A percentile compares a stretch with the other conserved stretches of the same genome.
These are phyloP conservation scores for Cephaloascus albidus DNA, from an alignment of 805 yeast genomes.

Conservation along the genomic window DNA sequence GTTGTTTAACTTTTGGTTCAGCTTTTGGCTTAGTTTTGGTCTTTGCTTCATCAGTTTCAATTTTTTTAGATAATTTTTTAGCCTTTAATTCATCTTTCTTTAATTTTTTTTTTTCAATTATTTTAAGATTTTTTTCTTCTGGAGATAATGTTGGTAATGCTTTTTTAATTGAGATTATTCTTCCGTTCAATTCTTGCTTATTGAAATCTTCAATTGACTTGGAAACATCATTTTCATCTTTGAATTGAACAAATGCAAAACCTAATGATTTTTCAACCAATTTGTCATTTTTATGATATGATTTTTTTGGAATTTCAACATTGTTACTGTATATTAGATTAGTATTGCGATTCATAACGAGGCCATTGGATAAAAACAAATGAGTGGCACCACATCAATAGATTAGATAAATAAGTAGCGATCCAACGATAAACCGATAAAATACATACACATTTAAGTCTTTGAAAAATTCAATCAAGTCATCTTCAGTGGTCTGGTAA, in stretches of 20 bases:
- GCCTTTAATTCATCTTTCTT: constrained; percentile 2
- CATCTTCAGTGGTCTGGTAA: constrained; percentile 30
- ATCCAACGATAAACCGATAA: too few relatives aligned
- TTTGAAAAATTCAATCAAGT: constrained; percentile 37
- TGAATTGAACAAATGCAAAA: constrained; percentile 51
- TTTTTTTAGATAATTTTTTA: constrained; percentile 4
- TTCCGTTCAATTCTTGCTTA: constrained; percentile 32
- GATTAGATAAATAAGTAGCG: too few relatives aligned
- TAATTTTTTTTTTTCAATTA: not conserved
- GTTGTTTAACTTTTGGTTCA: constrained; percentile 7
- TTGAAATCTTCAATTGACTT: constrained; percentile 30
- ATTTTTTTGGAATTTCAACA: constrained; percentile 44
- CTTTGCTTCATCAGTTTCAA: constrained; percentile 4
- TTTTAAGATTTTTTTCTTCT: constrained; percentile 4
- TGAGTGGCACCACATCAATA: not conserved
- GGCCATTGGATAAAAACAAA: not conserved
- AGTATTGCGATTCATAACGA: too few relatives aligned
- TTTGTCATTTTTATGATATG: constrained; percentile 19
- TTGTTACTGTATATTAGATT: constrained; percentile 17
- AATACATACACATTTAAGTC: constrained; percentile 30
- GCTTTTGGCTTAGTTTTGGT: constrained; percentile 2
- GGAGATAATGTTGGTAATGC: constrained; percentile 38
- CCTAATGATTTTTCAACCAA: constrained; percentile 39
- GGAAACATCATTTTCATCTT: constrained; percentile 31
- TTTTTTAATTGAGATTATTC: constrained; percentile 40